Base-by-base conservation (phyloP, 768 basidiomycete genomes). In the Daedalea quercina region DNA sequence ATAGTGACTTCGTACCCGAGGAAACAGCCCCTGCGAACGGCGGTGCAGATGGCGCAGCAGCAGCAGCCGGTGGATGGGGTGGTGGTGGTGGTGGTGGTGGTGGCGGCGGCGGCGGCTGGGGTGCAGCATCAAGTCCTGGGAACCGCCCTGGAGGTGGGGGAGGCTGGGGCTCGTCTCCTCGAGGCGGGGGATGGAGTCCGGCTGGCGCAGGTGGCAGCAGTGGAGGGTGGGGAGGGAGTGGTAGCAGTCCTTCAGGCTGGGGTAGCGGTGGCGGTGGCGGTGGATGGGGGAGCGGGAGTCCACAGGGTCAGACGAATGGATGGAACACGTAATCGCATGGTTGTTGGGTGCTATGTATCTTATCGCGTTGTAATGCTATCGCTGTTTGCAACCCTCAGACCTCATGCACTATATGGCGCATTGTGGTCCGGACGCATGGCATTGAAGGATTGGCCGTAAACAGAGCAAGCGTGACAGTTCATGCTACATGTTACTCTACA, bases 271-370 rank as follows among this genome's bases (percentile, higher is more conserved):
- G 26, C 11, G 13, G n/a, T 22, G n/a, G 11, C 24, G 40, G 24
- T 49, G 70, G 69, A n/a, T 54, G 50, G 61, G 47, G 65, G 60
- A 59, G 66, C 65, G 57, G 61, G 1, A 64, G 67, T 15, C 63
- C 66, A 9, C 53, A 54, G 35, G 59, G 61, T 28, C 62, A 63
- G 48, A 54, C 60, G 22, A 57, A 60, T 28, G 68, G 67, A 1
- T 69, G 66, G 67, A 67, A 67, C 46, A 65, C 66, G 45, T 67
- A 64, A 58, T 49, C 31, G 13, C 19, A 24, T 12, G 20, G 24
- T 35, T 13, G 26, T 44, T 34, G 44, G 42, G 51, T 54, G 40
- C 9, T 7, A 8, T 24, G 20, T 45, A n/a, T 15, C 25, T 20
- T 45, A 20, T 23, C 7, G n/a, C 15, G 20, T 22, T 45, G n/a